Percentiles rank a stretch among this genome's conserved stretches.
Evolutionary conservation across 768 basidiomycete species (phyloP).

Genomic region (Trametes cingulata): DNA sequence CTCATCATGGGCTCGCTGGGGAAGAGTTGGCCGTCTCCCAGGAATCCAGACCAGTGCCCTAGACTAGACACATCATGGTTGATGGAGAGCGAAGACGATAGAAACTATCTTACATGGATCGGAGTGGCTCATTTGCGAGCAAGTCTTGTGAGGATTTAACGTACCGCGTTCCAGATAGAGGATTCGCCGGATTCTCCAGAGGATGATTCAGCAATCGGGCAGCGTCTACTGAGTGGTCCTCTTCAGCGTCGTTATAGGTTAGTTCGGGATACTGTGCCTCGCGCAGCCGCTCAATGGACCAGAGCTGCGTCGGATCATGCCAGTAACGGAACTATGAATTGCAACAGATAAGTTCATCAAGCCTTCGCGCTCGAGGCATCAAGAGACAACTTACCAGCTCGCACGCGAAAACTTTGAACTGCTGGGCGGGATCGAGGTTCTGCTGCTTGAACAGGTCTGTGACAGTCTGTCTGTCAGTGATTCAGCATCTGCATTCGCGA

Average conservation of each 20-base stretch:
- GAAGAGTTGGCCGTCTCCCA: background rate
- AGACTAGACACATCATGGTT: constrained; percentile 1
- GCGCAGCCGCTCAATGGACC: constrained; percentile 12
- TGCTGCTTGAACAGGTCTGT: constrained; percentile 33
- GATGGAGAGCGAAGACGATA: background rate
- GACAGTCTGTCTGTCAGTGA: background rate
- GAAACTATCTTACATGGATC: background rate
- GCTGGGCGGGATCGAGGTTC: constrained; percentile 27
- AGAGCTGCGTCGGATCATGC: constrained; percentile 9
- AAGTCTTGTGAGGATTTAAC: background rate
- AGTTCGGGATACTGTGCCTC: constrained; percentile 20
- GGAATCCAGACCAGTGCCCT: constrained; percentile 32
- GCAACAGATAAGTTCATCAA: no score
- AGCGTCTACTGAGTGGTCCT: constrained; percentile 20
- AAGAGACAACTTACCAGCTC: constrained; percentile 26
- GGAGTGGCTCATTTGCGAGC: background rate
- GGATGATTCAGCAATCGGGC: constrained; percentile 27
- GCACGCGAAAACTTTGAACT: constrained; percentile 32
- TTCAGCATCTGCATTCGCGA: background rate
- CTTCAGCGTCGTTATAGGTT: constrained; percentile 26
- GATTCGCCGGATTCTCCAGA: constrained; percentile 7
- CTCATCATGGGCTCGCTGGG: constrained; percentile 19
- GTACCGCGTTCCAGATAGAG: background rate
- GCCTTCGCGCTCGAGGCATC: background rate
- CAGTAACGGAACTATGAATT: constrained; percentile 14